Percentiles rank a stretch among this genome's conserved stretches.
Conservation (phyloP, 176 grass and related monocot species). For the bread wheat (Triticum aestivum) region DNA sequence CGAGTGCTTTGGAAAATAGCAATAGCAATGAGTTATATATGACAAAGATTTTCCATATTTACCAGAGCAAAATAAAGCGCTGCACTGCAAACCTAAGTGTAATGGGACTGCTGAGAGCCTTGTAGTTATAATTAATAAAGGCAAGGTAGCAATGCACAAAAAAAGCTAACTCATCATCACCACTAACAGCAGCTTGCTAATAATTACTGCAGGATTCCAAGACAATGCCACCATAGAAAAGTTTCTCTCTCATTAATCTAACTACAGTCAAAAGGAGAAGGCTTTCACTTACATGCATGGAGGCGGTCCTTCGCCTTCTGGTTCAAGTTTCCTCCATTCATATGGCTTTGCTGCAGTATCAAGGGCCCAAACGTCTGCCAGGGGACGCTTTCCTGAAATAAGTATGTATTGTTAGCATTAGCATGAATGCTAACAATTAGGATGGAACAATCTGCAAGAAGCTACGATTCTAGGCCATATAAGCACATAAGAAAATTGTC, state of each 20-base stretch:
- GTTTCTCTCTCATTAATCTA: conserved; percentile 7
- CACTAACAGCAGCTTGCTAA: not conserved
- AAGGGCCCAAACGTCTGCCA: conserved; percentile 98
- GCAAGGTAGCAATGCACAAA: not conserved
- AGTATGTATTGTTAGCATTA: conserved; percentile 16
- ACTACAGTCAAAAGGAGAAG: not conserved
- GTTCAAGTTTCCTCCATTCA: conserved; percentile 97
- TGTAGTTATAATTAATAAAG: conserved; percentile 12
- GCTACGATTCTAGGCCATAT: conserved; percentile 10
- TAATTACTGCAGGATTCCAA: conserved; percentile 5
- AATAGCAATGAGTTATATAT: not conserved
- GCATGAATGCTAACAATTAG: not conserved
- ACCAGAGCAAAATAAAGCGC: not conserved
- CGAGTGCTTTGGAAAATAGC: not conserved
- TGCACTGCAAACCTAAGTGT: not conserved
- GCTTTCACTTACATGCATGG: conserved; percentile 86
- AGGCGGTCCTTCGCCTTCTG: conserved; percentile 94
- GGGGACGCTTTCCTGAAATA: conserved; percentile 76
- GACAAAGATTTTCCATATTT: conserved; percentile 8
- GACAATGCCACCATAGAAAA: not conserved
- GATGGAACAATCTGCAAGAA: conserved; percentile 8
- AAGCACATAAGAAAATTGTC: conserved; percentile 1
- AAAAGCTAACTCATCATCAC: conserved; percentile 11
- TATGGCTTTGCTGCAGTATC: conserved; percentile 98
- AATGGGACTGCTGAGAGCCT: not conserved